Evolutionary conservation across 495 filamentous ascomycete genomes (phyloP).

Genomic region (Thozetella sp.): DNA sequence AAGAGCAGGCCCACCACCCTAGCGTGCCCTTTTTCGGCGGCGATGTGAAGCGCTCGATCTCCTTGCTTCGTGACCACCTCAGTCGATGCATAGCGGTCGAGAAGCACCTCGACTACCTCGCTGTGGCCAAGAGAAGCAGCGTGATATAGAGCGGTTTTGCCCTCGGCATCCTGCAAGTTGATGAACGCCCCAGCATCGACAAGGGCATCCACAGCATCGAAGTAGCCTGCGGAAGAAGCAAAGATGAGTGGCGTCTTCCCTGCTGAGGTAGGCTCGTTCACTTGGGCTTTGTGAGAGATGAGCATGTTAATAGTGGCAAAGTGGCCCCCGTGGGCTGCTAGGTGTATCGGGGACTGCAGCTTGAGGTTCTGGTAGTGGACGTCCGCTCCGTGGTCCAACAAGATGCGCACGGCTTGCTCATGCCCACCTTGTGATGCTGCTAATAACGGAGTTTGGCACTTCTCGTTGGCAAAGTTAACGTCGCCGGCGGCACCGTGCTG

Average conservation of each 20-base stretch:
- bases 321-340: background rate
- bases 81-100: background rate
- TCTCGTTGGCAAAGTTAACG: constrained; percentile 88
- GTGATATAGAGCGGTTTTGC: background rate
- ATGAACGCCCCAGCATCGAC: background rate
- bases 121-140: background rate
- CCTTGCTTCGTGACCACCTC: background rate
- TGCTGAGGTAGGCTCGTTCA: background rate
- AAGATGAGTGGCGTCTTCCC: background rate
- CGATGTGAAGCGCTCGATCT: background rate
- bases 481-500: constrained; percentile 85
- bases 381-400: background rate
- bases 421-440: constrained; percentile 40
- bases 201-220: background rate
- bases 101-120: background rate
- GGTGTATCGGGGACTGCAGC: background rate
- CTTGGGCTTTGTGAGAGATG: background rate
- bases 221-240: background rate
- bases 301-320: background rate
- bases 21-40: background rate
- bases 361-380: background rate
- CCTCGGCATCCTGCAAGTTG: background rate
- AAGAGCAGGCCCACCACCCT: background rate
- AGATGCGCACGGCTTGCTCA: constrained; percentile 48
- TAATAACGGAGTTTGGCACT: constrained; percentile 49